Evolutionary conservation across 306 rosid genomes (phyloP).

Genomic region (Acacia melanoxylon): DNA sequence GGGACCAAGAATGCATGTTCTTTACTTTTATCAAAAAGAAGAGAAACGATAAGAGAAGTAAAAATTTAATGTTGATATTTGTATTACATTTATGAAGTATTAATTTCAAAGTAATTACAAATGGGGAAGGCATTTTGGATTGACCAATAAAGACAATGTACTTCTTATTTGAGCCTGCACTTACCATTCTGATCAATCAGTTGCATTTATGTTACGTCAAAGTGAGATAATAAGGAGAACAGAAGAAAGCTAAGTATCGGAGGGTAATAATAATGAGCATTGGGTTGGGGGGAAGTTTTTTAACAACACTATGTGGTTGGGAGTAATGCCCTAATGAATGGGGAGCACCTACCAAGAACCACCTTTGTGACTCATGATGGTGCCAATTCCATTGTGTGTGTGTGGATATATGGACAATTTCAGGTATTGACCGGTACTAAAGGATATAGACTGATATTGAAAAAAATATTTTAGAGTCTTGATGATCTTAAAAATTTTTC

Average conservation of each 20-base stretch:
- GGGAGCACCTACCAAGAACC: slow-evolving; percentile 21
- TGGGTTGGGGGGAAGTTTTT: neutral
- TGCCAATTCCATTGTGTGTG: neutral
- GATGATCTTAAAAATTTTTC: too few relatives aligned
- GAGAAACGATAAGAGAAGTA: neutral
- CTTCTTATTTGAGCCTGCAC: neutral
- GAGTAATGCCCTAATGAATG: slow-evolving; percentile 9
- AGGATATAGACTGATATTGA: too few relatives aligned
- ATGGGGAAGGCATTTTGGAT: neutral
- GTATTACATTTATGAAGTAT: neutral
- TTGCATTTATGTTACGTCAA: neutral
- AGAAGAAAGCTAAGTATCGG: neutral
- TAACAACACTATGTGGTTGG: neutral
- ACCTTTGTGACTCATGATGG: neutral
- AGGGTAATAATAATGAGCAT: neutral
- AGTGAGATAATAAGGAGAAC: neutral
- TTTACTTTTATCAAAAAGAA: neutral
- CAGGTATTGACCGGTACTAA: too few relatives aligned
- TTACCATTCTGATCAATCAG: neutral
- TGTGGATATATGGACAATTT: too few relatives aligned
- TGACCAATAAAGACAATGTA: neutral
- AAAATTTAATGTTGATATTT: too few relatives aligned
- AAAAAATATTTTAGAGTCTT: too few relatives aligned
- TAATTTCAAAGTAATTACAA: neutral
- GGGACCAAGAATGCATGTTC: neutral